Evolutionary conservation across 257 asterid genomes (phyloP), one percentile per base, ranked within the genome.

Genomic region (Nicotiana benthamiana): DNA sequence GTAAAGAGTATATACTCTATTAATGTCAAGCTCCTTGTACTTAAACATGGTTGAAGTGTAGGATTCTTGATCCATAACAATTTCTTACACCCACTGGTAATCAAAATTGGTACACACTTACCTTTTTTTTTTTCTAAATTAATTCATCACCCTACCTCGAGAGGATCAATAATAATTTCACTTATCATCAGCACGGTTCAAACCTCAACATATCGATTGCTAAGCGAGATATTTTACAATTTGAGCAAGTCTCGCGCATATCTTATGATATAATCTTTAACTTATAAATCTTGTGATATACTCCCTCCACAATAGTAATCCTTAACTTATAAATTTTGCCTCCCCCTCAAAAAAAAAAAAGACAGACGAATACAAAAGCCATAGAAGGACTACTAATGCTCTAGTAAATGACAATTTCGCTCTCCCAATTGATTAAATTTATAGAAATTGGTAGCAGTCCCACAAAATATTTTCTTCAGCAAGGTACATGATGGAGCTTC

Each of bases 381-480:
- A 4, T 24, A 72, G 40, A 0, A 22, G 43, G 78, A 24, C 43
- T 72, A 48, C 78, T 43, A 22, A 43, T 20, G 20, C 1, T 46
- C 9, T 46, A 72, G 4, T 12, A 46, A 28, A 24, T 22, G 78
- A 72, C 66, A 77, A 57, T 20, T 0, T 57, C 36, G 4, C 20
- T 68, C 67, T 57, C 22, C 70, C 53, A 56, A 54, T 32, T 59
- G 53, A 56, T 34, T 20, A 11, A 26, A 22, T 59, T 20, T 57
- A 34, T 59, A 74, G 36, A 43, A 70, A 43, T 12, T 56, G 57
- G 20, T 68, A 24, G 36, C 20, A 79, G 63, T 11, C 72, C 82
- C 75, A 36, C 70, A 34, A 61, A 26, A 43, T 40, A 80, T 83
- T 80, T 83, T 67, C 18, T 75, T 83, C 26, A 17, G 12, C 26